Conservation (phyloP, 305 asterid species). For the Solanum aculeatissimum region DNA sequence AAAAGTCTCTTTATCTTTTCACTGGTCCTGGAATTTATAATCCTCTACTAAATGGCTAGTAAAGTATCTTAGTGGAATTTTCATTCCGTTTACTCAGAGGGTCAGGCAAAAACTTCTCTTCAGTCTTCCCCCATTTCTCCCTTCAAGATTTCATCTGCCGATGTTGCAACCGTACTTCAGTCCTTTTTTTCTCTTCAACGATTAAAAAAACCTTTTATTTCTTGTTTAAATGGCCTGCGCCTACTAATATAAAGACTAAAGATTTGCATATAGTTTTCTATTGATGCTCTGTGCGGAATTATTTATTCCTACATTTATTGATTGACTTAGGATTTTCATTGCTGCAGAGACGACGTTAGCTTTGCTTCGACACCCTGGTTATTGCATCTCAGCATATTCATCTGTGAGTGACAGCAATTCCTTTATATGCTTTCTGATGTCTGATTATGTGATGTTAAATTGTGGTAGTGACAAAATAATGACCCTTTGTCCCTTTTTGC, state of each 20-base stretch:
- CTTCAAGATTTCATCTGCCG: not conserved
- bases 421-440: not conserved
- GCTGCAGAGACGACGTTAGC: slow-evolving; percentile 81
- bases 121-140: not conserved
- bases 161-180: not conserved
- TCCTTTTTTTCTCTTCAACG: not conserved
- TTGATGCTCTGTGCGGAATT: not conserved
- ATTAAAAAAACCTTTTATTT: not conserved
- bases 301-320: not conserved
- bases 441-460: not conserved
- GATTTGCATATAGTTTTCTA: not conserved
- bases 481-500: not conserved
- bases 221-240: not conserved
- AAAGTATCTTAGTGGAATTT: not conserved
- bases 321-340: not conserved
- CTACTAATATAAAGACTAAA: not conserved
- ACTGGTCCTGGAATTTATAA: not conserved
- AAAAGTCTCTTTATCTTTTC: not conserved
- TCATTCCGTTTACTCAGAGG: not conserved
- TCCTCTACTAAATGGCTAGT: not conserved
- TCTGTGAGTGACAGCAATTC: slow-evolving; percentile 41
- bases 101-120: not conserved
- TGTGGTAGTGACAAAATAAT: not conserved
- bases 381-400: slow-evolving; percentile 80
- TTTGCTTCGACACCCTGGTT: slow-evolving; percentile 87